These are phyloP conservation scores for Leccinum fallax DNA, from an alignment of 1,284 basidiomycete genomes.

Conservation along the genomic window DNA sequence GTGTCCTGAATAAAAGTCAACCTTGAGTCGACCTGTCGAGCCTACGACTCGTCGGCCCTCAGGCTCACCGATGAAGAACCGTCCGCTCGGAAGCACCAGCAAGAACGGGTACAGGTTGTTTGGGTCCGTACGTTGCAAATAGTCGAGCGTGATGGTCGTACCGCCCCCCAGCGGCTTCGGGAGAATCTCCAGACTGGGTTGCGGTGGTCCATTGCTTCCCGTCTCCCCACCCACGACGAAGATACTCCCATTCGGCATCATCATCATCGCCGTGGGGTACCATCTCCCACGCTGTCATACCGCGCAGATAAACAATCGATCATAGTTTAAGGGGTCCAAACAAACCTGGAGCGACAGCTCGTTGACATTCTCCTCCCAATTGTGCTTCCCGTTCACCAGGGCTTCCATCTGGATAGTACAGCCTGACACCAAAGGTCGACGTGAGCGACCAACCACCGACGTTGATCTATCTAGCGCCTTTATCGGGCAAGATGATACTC, in stretches of 20 bases:
- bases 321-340: neutral
- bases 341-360: slow-evolving; percentile 48
- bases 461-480: slow-evolving; percentile 65
- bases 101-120: slow-evolving; percentile 79
- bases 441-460: slow-evolving; percentile 68
- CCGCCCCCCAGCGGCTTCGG: slow-evolving; percentile 46
- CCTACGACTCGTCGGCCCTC: neutral
- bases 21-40: neutral
- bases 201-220: slow-evolving; percentile 63
- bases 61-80: slow-evolving; percentile 62
- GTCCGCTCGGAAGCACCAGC: slow-evolving; percentile 64
- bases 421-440: slow-evolving; percentile 67
- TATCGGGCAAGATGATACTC: slow-evolving; percentile 72
- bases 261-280: slow-evolving; percentile 69
- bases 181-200: slow-evolving; percentile 66
- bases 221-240: slow-evolving; percentile 73
- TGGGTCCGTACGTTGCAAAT: slow-evolving; percentile 62
- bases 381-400: slow-evolving; percentile 55
- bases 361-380: slow-evolving; percentile 53
- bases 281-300: slow-evolving; percentile 54
- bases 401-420: slow-evolving; percentile 54
- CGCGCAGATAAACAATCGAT: neutral
- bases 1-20: slow-evolving; percentile 48
- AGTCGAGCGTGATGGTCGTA: slow-evolving; percentile 47
- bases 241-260: slow-evolving; percentile 56